Base-by-base conservation (phyloP, 2,329 filamentous ascomycete species). In the Curvularia eragrostidis region DNA sequence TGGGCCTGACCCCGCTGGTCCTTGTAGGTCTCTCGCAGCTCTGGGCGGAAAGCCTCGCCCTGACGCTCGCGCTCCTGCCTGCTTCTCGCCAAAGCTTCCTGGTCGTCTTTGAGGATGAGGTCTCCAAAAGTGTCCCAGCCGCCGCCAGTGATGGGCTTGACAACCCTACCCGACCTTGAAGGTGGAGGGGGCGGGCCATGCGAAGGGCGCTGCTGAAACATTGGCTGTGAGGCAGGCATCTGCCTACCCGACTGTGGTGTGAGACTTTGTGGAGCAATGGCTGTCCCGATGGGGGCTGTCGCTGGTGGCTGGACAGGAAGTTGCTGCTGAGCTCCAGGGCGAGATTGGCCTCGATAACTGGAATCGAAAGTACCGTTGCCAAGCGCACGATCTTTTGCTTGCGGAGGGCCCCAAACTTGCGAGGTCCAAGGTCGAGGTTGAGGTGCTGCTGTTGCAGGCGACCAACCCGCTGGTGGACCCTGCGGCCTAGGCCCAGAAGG, bases 361-460 rank as follows among this genome's bases (percentile, higher is more conserved):
- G 85, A 82, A 55, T 85, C 87, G 68, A 93, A 93, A 0, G 89
- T 91, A 42, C 90, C 90, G 72, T 93, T 93, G 3, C 90, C 90
- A 19, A 93, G 86, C 10, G 86, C 87, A 52, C 87, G 84, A 64
- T 91, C 87, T 66, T 85, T 88, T 53, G 86, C 58, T 57, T 71
- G 86, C n/a, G 87, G 88, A 42, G 89, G 86, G 18, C 87, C 90
- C 90, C 90, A 93, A 18, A 93, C 88, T 70, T 89, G 91, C 47
- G 70, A 71, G 26, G 66, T 67, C 73, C 73, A 75, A 53, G 65
- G 58, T 46, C 68, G 66, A 56, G 66, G 59, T 49, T 69, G 70
- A 47, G 65, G 61, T 32, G 67, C 61, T 32, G 67, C 61, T 41
- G 73, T 60, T 24, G 67, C 59, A 24, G 67, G 53, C 39, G 70